phyloP scores from a whole-genome alignment of 768 basidiomycete genomes.

The Russula virescens region DNA sequence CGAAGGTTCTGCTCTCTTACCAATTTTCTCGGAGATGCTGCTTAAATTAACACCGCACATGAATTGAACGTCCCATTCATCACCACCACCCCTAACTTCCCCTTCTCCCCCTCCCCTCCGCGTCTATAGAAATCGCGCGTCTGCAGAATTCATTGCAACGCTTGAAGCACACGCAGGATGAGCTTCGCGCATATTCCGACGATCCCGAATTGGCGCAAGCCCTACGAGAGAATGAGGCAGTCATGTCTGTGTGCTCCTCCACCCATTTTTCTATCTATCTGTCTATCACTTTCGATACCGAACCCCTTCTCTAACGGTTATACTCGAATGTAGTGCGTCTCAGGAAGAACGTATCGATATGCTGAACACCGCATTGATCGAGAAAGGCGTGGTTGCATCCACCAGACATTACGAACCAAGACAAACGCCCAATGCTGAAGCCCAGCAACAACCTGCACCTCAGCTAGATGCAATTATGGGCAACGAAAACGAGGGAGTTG shows the following conservation, averaged over 20 bases:
- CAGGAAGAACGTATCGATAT: constrained; percentile 73
- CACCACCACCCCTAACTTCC: no score
- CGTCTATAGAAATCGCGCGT: constrained; percentile 60
- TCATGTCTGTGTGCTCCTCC: constrained; percentile 46
- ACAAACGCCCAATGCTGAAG: background rate
- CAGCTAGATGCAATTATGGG: background rate
- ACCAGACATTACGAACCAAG: constrained; percentile 41
- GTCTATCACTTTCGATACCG: background rate
- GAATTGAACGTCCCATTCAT: background rate
- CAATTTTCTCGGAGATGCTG: background rate
- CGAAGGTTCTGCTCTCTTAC: constrained; percentile 46
- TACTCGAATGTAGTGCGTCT: constrained; percentile 46
- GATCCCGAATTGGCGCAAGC: constrained; percentile 59
- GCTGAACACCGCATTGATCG: constrained; percentile 55
- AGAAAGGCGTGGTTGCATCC: constrained; percentile 44
- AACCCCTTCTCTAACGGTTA: background rate
- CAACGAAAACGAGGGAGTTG: constrained; percentile 6
- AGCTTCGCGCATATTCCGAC: constrained; percentile 44
- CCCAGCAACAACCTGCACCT: background rate
- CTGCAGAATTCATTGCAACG: constrained; percentile 65
- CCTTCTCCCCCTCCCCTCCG: no score
- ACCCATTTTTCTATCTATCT: constrained; percentile 1
- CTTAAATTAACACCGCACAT: background rate
- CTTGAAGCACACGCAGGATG: constrained; percentile 55
- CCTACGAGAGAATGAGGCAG: constrained; percentile 62